Conservation (phyloP, 2,329 filamentous ascomycete genomes). For the Arthroderma sp. region DNA sequence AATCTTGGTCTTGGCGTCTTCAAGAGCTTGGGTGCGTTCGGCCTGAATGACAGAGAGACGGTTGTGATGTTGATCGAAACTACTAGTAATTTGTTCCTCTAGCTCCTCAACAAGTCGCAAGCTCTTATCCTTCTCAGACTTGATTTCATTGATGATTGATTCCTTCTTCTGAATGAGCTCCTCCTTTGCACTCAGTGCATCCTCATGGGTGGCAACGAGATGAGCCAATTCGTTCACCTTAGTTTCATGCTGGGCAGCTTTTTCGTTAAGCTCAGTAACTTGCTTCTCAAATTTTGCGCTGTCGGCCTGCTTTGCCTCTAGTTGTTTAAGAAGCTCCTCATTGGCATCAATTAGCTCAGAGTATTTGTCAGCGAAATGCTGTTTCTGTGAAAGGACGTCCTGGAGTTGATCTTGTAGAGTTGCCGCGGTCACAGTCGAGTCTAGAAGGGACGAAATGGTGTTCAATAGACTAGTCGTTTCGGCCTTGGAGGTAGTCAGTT, state of each 20-base stretch:
- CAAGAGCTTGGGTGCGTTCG: conserved; percentile 60
- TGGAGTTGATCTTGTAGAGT: conserved; percentile 52
- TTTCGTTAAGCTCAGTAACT: conserved; percentile 26
- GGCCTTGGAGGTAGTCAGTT: conserved; percentile 53
- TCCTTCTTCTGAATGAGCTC: conserved; percentile 35
- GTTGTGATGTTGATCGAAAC: conserved; percentile 92
- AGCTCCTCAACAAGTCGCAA: conserved; percentile 85
- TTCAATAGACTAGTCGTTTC: conserved; percentile 52
- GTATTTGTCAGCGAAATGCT: conserved; percentile 30
- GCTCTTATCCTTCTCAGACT: conserved; percentile 71
- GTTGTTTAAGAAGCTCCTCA: conserved; percentile 25
- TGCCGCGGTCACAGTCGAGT: conserved; percentile 38
- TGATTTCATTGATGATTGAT: conserved; percentile 36
- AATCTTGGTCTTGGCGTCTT: conserved; percentile 60
- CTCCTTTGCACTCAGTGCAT: conserved; percentile 32
- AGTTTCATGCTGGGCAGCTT: conserved; percentile 35
- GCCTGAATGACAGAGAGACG: conserved; percentile 69
- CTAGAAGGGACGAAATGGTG: conserved; percentile 37
- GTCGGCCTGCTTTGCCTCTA: conserved; percentile 18
- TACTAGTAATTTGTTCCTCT: conserved; percentile 88
- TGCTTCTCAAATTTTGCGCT: conserved; percentile 24
- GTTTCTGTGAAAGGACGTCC: conserved; percentile 31
- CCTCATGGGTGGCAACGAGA: conserved; percentile 34
- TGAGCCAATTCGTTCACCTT: conserved; percentile 43
- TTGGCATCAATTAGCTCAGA: conserved; percentile 28